A percentile compares a stretch with the other conserved stretches of the same genome.
phyloP scores from a whole-genome alignment of 2,329 filamentous ascomycete genomes.

The Exophiala spinifera region DNA sequence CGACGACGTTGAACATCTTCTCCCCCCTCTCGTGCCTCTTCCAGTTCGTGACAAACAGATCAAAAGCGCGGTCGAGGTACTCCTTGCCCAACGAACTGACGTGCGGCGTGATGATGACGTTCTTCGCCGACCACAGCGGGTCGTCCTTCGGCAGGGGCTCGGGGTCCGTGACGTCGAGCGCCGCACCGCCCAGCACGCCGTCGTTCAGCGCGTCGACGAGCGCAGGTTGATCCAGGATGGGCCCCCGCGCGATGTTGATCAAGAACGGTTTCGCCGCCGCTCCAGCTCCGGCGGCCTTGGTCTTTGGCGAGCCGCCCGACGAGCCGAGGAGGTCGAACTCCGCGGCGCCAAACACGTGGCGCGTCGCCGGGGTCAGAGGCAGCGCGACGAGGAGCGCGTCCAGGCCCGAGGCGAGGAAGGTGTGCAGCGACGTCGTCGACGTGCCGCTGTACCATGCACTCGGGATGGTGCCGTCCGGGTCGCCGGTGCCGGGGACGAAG shows the following conservation, averaged over 20 bases:
- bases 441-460: constrained; percentile 57
- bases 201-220: constrained; percentile 60
- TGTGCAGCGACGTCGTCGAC: constrained; percentile 49
- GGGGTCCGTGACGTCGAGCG: constrained; percentile 75
- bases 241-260: constrained; percentile 68
- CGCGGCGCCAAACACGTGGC: constrained; percentile 50
- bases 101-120: constrained; percentile 68
- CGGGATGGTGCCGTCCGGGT: constrained; percentile 55
- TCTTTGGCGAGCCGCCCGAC: background rate
- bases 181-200: constrained; percentile 61
- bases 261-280: constrained; percentile 42
- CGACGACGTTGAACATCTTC: constrained; percentile 60
- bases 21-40: constrained; percentile 51
- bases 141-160: constrained; percentile 69
- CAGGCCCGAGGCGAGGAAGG: constrained; percentile 55
- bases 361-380: constrained; percentile 57
- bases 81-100: constrained; percentile 54
- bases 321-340: constrained; percentile 53
- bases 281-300: background rate
- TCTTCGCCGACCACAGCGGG: constrained; percentile 66
- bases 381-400: constrained; percentile 58
- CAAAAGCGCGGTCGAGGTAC: constrained; percentile 57
- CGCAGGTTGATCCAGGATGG: constrained; percentile 59
- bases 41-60: constrained; percentile 59
- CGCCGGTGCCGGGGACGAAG: constrained; percentile 65